Base-by-base conservation (phyloP, 768 basidiomycete genomes). In the Hericium alpestre region DNA sequence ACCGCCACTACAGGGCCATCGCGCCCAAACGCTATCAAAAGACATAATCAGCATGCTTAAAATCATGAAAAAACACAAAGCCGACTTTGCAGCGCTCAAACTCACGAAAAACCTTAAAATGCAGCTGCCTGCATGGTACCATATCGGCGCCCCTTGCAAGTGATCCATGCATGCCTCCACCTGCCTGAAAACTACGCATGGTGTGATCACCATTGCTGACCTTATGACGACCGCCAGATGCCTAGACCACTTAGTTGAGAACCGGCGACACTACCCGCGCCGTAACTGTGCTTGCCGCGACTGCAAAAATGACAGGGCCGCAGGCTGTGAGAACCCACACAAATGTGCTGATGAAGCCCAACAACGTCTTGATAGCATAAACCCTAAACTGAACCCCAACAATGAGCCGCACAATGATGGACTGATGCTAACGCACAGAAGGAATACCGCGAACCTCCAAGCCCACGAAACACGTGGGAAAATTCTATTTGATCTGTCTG, bases 51-150 rank as follows among this genome's bases (percentile, higher is more conserved):
- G 32, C 23, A 59, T 65, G 56, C 27, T 65, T 0, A 54, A 56
- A 15, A 39, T 16, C 0, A 56, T 56, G 3, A 59, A 32, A 2
- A 58, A 58, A 18, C 11, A 60, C 39, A 23, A 56, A 0, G 52
- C 51, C 0, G 16, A 13, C 18, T 55, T 65, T 5, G 40, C 40
- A 0, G 49, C 63, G 0, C 2, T 58, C 2, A 43, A 52, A 12
- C 2, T 65, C 0, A 11, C 56, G 1, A 2, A 22, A 0, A 3
- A 52, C 1, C 48, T 63, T 0, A 58, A 56, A 22, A 13, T 13
- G 2, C 4, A 53, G 32, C 56, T 65, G 0, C 64, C 62, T 0
- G 58, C 60, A 0, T 66, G 64, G 64, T 51, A 12, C 23, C 65
- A 65, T 47, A 3, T 62, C 12, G 51, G 52, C 7, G 38, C 56